Percentiles rank a stretch among this genome's conserved stretches.
Evolutionary conservation across 1,284 basidiomycete genomes (phyloP).

Genomic region (Trametes hirsuta): DNA sequence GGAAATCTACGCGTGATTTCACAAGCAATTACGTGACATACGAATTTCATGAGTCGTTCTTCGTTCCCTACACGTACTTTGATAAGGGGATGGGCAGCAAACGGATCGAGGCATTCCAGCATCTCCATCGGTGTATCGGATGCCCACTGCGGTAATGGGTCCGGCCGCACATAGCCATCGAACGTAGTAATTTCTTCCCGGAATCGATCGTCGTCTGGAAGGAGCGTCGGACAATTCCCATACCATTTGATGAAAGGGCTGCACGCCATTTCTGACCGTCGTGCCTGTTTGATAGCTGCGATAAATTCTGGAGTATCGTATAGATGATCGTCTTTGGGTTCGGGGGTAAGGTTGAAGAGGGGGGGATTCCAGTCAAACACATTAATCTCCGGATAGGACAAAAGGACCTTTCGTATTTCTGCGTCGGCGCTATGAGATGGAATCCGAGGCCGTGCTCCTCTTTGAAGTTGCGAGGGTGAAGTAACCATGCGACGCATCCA

Average conservation of each 20-base stretch:
- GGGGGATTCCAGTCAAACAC: background rate
- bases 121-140: background rate
- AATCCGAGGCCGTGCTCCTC: background rate
- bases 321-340: background rate
- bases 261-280: background rate
- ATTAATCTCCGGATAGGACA: background rate
- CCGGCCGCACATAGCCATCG: background rate
- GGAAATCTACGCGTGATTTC: background rate
- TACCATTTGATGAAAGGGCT: background rate
- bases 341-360: background rate
- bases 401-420: background rate
- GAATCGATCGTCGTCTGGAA: background rate
- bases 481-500: background rate
- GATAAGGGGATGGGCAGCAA: background rate
- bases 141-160: background rate
- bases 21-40: background rate
- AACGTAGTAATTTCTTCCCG: background rate
- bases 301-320: constrained; percentile 6
- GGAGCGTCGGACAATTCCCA: background rate
- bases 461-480: too few relatives aligned
- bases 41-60: background rate
- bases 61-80: background rate
- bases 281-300: background rate
- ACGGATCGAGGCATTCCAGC: background rate
- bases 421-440: background rate